Conservation (phyloP, 768 basidiomycete genomes). For the Tulasnella sp. region DNA sequence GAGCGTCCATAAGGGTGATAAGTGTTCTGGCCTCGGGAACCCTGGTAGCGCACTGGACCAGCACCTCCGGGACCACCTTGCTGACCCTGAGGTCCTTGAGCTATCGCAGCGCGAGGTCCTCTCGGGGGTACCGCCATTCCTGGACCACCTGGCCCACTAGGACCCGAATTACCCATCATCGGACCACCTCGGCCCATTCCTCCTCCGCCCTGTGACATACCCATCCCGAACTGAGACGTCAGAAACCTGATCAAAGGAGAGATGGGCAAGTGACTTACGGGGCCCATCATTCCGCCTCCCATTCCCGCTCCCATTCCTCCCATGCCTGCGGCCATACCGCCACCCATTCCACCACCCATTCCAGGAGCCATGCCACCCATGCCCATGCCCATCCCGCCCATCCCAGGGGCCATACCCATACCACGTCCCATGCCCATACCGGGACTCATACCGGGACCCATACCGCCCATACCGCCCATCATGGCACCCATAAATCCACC, state of each 20-base stretch:
- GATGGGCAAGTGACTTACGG: neutral
- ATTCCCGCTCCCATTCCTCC: conserved; percentile 17
- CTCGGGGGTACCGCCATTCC: conserved; percentile 40
- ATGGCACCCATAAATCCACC: conserved; percentile 24
- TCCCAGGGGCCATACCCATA: conserved; percentile 24
- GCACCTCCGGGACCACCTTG: conserved; percentile 40
- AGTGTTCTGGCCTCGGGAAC: conserved; percentile 61
- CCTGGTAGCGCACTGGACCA: conserved; percentile 22
- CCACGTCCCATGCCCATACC: conserved; percentile 34
- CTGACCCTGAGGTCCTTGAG: conserved; percentile 9
- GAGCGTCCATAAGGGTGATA: conserved; percentile 73
- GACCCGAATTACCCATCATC: conserved; percentile 15
- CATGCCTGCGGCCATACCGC: conserved; percentile 9
- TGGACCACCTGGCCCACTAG: conserved; percentile 32
- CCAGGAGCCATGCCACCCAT: conserved; percentile 31
- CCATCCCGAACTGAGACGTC: neutral
- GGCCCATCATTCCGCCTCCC: conserved; percentile 30
- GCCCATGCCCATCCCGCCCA: conserved; percentile 31
- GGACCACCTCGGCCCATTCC: conserved; percentile 18
- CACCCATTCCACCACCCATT: conserved; percentile 26
- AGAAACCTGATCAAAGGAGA: neutral
- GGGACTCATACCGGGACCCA: conserved; percentile 33
- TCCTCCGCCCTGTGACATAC: neutral
- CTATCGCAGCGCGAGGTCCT: conserved; percentile 27
- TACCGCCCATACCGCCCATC: conserved; percentile 24